Evolutionary conservation across 73 alveolate genomes (phyloP).

Genomic region (Breviolum minutum): DNA sequence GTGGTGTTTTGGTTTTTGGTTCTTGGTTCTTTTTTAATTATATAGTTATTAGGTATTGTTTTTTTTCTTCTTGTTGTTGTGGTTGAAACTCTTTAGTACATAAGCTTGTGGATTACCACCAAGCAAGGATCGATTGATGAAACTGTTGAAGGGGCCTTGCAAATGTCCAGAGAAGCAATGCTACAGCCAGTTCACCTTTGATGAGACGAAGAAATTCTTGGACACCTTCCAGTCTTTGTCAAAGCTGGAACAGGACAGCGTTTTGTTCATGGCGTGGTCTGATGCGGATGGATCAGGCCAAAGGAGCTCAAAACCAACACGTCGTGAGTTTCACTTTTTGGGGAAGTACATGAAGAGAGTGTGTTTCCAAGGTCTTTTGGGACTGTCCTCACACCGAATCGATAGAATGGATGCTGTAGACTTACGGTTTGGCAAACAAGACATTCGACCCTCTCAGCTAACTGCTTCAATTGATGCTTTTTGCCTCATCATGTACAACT

Average conservation of each 20-base stretch:
- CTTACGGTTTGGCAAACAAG: neutral
- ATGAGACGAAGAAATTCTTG: neutral
- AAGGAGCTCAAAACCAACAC: neutral
- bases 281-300: neutral
- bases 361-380: neutral
- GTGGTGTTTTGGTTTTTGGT: neutral
- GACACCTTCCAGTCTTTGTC: neutral
- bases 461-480: neutral
- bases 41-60: neutral
- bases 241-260: conserved; percentile 24
- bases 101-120: neutral
- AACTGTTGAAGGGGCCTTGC: neutral
- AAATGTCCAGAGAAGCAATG: conserved; percentile 15
- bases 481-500: neutral
- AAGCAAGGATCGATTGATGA: neutral
- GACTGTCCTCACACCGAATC: neutral
- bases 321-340: neutral
- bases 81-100: neutral
- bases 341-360: conserved; percentile 24
- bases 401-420: neutral
- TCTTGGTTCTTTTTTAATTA: too few species aligned
- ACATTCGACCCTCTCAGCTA: neutral
- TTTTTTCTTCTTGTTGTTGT: neutral
- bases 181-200: neutral
- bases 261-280: neutral